Base-by-base conservation (phyloP, 148 eudicot genomes). In the Oxyria digyna region DNA sequence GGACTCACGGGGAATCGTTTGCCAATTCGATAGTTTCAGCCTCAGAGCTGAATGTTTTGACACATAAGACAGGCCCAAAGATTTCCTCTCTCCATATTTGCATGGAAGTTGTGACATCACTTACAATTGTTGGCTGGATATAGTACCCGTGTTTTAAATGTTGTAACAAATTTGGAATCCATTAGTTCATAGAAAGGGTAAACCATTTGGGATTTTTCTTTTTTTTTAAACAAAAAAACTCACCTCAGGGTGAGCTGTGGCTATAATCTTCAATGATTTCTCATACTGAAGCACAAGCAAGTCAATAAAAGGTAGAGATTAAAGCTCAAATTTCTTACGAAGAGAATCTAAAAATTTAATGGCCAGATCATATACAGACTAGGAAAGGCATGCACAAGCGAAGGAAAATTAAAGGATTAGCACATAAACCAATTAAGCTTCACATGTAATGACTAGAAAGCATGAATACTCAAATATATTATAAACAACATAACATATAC, bases 41-140 rank as follows among this genome's bases (percentile, higher is more conserved):
- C 76, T 95, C 99, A 31, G 87, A 81, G 31, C 84, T 74, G 84
- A 95, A 95, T 59, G 99, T 95, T 80, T 95, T 91, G 35, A 87
- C 99, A 73, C 96, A 88, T 23, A 95, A 83, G 76, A 95, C 87
- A 50, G 99, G 99, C 71, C 99, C 97, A 68, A 95, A 95, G 42
- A 95, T 96, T 82, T 95, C 99, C 76, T 95, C 99, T 72, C 83
- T 91, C 99, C 97, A 95, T 69, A 95, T 91, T 91, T 95, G 97
- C 99, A 95, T 95, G 73, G 89, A 82, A 23, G 93, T 87, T 64
- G 87, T 81, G 18, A 95, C 89, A 59, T 87, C 87, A 70, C 78
- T 84, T 76, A 95, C 81, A 14, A 95, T 81, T 33, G 97, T 78
- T 68, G 99, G 99, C 78, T 88, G 84, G 38, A 91, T 40, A 42